Evolutionary conservation across 2,329 filamentous ascomycete genomes (phyloP), one percentile per base, ranked within the genome.

Genomic region (Emmonsiellopsis sp.): DNA sequence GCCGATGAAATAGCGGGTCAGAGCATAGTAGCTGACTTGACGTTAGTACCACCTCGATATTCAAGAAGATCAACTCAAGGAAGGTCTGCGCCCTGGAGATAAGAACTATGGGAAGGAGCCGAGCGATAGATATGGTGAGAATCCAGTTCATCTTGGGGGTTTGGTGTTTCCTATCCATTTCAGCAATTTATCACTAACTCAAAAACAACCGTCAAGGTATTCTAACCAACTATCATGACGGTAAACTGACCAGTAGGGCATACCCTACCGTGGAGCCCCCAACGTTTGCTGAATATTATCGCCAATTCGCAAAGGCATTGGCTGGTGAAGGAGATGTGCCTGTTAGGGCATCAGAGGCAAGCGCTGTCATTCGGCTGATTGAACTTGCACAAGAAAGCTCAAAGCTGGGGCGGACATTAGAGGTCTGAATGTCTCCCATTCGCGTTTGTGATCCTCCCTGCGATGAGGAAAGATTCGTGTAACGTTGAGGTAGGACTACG

Each of bases 31-130:
- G 57, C 42, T 42, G 40, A 32, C 34, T 9, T 31, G 10, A 14
- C n/a, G 21, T 33, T 53, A 69, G 69, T 78, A 68, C 65, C 71
- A 79, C 52, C 74, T 92, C 2, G 88, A 93, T 65, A 73, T 82
- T 1, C 87, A 92, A 68, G 88, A 93, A 71, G 81, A 84, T 53
- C 85, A 89, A 67, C 77, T 91, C 51, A 80, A 80, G 66, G 75
- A 71, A 2, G 87, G 87, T 7, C 68, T 80, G 60, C 78, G 75
- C 65, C 82, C 83, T 6, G 76, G 77, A 0, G 82, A 87, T 53
- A 65, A 74, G 3, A 77, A 72, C 3, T 91, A 88, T 62, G 88
- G 84, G 2, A 66, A 78, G 40, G 87, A 91, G 62, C 73, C 76
- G 8, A 71, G 75, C 49, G 73, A 79, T 40, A 74, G 76, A 59